phyloP scores from a whole-genome alignment of 768 basidiomycete genomes.

The Podaxis sp. region DNA sequence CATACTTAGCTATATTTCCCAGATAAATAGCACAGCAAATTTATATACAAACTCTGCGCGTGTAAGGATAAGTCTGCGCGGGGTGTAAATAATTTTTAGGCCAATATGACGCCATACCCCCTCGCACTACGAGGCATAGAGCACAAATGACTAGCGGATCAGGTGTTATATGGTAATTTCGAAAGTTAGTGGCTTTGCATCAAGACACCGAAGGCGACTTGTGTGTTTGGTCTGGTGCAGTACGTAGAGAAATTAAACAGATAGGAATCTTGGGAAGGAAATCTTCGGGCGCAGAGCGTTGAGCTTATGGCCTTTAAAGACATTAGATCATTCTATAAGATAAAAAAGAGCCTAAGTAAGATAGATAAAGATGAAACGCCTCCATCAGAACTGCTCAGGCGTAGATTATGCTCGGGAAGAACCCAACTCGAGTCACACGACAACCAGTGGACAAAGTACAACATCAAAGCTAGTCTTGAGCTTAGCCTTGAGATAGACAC shows the following conservation, averaged over 20 bases:
- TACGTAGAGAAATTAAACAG: not conserved
- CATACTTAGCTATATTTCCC: too few species aligned
- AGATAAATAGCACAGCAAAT: too few species aligned
- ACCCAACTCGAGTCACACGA: not conserved
- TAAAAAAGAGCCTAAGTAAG: not conserved
- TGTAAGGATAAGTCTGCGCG: too few species aligned
- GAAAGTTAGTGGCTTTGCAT: too few species aligned
- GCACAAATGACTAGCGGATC: not conserved
- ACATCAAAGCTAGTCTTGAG: not conserved
- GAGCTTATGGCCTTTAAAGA: not conserved
- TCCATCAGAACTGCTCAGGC: not conserved
- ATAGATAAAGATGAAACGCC: not conserved
- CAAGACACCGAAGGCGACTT: too few species aligned
- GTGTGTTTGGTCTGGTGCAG: not conserved
- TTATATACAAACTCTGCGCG: too few species aligned
- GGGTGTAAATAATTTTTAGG: too few species aligned
- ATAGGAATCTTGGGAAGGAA: not conserved
- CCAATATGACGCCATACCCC: too few species aligned
- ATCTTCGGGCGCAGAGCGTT: not conserved
- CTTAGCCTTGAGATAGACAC: not conserved
- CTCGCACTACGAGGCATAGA: not conserved
- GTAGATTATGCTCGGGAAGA: not conserved
- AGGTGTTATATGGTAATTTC: not conserved
- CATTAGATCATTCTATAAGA: not conserved
- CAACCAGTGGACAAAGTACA: not conserved